Evolutionary conservation across 2,329 filamentous ascomycete genomes (phyloP), one percentile per base, ranked within the genome.

Genomic region (Botrytis pseudocinerea): DNA sequence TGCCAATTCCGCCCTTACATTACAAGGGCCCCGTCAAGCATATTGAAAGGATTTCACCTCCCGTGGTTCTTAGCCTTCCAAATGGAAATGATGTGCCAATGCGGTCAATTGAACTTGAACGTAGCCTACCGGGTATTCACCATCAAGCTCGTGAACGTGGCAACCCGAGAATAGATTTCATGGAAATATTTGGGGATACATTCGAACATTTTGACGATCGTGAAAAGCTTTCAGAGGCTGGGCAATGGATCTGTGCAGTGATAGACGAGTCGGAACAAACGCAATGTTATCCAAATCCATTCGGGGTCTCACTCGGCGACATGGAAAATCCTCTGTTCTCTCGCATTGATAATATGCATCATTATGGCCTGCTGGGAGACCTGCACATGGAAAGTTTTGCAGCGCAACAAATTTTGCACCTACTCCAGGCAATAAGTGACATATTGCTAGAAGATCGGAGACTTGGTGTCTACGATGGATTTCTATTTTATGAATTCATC

Each of bases 341-440:
- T 35, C 46, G 57, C 10, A 44, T 64, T 10, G 71, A 73, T 6
- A 46, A 59, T 57, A 44, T 62, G 54, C 51, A 48, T 2, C 22
- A 25, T 12, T 69, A 61, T 57, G n/a, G 66, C 6, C 22, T 46
- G n/a, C 18, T 44, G 38, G 71, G 71, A 28, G 38, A 73, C 32
- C 60, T 40, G 22, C 28, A 38, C 12, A 22, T 61, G 38, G 60
- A 70, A 35, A 51, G 64, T 38, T 28, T 54, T 18, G 44, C 28
- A n/a, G 59, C 68, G 28, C 22, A 57, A 63, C 68, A 73, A 22
- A 62, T 73, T 28, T 57, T 73, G 28, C 54, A 73, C 16, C 22
- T 73, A 22, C 51, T 73, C 44, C 71, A 73, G 42, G 60, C 68
- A 22, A 60, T 65, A 40, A 61, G 66, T 20, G 60, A 73, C 18